Evolutionary conservation across 345 rosid species (phyloP).

Genomic region (Mallotus nudiflorus): DNA sequence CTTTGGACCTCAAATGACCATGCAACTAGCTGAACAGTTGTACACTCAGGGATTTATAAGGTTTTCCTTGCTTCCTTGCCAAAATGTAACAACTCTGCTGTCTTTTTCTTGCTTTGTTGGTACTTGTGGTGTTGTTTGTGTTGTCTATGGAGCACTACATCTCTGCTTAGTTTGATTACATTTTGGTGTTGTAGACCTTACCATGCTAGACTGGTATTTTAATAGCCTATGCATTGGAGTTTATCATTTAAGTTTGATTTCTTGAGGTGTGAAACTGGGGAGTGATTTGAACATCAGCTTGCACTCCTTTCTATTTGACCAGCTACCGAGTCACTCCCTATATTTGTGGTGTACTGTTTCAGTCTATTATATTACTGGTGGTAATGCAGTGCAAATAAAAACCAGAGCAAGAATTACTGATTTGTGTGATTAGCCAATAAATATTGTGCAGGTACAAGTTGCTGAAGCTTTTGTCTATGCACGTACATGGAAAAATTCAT

Average conservation of each 20-base stretch:
- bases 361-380: neutral
- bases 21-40: constrained; percentile 90
- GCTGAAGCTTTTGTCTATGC: neutral
- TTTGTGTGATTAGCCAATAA: neutral
- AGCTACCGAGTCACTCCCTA: neutral
- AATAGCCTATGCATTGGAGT: neutral
- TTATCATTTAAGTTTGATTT: neutral
- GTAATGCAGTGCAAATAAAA: neutral
- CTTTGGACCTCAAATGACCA: constrained; percentile 88
- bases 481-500: neutral
- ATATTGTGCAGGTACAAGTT: neutral
- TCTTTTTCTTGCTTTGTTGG: constrained; percentile 11
- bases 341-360: neutral
- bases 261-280: neutral
- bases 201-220: neutral
- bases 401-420: neutral
- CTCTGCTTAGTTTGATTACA: neutral
- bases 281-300: neutral
- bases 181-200: neutral
- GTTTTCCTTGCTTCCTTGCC: constrained; percentile 35
- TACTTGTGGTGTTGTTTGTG: neutral
- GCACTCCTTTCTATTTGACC: neutral
- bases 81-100: constrained; percentile 12
- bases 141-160: neutral
- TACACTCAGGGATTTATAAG: constrained; percentile 95